These are phyloP conservation scores for Brassica rapa DNA, from an alignment of 345 rosid species.

Conservation along the genomic window DNA sequence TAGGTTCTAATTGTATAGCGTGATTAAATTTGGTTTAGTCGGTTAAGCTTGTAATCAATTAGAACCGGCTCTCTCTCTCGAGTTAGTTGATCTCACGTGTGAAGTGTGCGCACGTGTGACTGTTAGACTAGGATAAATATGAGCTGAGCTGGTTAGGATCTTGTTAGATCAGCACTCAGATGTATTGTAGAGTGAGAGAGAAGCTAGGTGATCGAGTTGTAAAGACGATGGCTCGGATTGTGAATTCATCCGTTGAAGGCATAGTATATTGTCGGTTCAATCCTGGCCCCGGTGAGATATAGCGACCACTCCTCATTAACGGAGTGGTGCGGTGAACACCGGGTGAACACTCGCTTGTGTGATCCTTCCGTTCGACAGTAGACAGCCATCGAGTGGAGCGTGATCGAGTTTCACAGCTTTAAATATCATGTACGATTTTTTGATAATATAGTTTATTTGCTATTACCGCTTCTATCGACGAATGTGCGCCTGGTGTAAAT, in stretches of 20 bases:
- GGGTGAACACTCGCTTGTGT: not conserved
- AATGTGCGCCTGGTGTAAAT: too few species aligned
- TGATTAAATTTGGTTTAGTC: too few species aligned
- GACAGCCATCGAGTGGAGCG: too few species aligned
- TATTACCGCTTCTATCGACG: too few species aligned
- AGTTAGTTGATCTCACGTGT: too few species aligned
- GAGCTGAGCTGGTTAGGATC: not conserved
- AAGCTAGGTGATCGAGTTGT: not conserved
- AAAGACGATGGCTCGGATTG: not conserved
- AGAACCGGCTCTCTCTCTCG: too few species aligned
- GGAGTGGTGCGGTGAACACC: not conserved
- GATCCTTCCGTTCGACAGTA: not conserved
- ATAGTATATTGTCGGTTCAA: not conserved
- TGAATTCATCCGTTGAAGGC: not conserved
- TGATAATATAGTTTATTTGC: too few species aligned
- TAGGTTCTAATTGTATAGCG: too few species aligned
- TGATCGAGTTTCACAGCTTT: too few species aligned
- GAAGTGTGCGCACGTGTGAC: too few species aligned
- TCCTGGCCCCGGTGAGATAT: not conserved
- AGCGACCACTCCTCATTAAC: not conserved
- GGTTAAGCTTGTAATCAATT: not conserved
- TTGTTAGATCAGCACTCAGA: not conserved
- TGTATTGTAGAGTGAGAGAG: not conserved
- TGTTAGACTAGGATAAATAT: too few species aligned
- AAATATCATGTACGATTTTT: too few species aligned